These are phyloP conservation scores for Camelina hispida DNA, from an alignment of 345 rosid genomes.

Conservation along the genomic window DNA sequence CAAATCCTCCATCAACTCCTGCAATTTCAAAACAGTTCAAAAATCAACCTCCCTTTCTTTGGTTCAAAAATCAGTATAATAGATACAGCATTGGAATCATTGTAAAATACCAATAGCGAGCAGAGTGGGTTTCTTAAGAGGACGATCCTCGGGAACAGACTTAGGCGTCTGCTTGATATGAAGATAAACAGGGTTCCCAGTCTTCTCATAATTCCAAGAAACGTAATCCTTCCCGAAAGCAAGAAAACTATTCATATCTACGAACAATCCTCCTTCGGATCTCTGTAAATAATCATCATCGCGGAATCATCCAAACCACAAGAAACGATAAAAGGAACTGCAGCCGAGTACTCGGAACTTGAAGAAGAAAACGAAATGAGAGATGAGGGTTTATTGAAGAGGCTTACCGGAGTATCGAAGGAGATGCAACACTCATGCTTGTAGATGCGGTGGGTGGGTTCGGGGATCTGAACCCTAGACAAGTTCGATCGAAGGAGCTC, in stretches of 20 bases:
- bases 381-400: background rate
- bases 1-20: conserved; percentile 98
- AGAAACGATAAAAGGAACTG: background rate
- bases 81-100: background rate
- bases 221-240: conserved; percentile 92
- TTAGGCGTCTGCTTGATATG: conserved; percentile 80
- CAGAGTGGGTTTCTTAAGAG: conserved; percentile 83
- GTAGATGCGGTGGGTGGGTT: conserved; percentile 96
- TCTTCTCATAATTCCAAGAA: conserved; percentile 88
- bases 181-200: conserved; percentile 87
- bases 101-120: conserved; percentile 86
- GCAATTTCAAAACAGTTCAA: conserved; percentile 13
- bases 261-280: conserved; percentile 88
- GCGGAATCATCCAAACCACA: conserved; percentile 15
- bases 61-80: background rate
- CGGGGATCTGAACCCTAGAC: conserved; percentile 98
- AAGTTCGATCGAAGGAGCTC: conserved; percentile 93
- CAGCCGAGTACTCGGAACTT: background rate
- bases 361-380: conserved; percentile 23
- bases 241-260: conserved; percentile 88
- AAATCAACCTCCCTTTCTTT: background rate
- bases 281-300: conserved; percentile 59
- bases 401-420: conserved; percentile 83
- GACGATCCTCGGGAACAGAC: conserved; percentile 83
- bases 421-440: conserved; percentile 97